Conservation (phyloP, 148 eudicot genomes). For the Nyssa sinensis region DNA sequence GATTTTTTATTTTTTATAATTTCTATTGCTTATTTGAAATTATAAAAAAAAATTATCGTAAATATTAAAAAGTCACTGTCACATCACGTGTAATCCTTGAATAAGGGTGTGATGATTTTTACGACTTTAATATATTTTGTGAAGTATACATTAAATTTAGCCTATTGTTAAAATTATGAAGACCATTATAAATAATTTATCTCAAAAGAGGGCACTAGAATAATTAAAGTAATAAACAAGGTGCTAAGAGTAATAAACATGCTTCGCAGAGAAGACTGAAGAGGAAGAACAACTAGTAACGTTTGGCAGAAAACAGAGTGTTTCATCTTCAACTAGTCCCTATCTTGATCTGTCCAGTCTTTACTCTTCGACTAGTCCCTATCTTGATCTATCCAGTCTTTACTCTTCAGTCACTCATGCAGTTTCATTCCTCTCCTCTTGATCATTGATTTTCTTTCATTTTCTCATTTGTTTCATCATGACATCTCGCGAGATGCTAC, state of each 20-base stretch:
- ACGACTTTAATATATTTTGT: too few species aligned
- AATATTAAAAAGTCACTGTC: too few species aligned
- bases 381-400: neutral
- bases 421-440: neutral
- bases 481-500: constrained; percentile 28
- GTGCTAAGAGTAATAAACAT: too few species aligned
- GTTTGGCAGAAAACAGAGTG: neutral
- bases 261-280: neutral
- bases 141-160: too few species aligned
- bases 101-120: too few species aligned
- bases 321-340: neutral
- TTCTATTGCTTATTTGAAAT: too few species aligned
- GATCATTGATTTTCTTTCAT: neutral
- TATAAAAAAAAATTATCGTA: too few species aligned
- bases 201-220: neutral
- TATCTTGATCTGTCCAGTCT: neutral
- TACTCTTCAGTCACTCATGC: too few species aligned
- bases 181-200: too few species aligned
- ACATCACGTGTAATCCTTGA: too few species aligned
- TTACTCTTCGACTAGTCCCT: neutral
- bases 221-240: neutral
- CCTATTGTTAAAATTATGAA: too few species aligned
- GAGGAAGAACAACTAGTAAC: neutral
- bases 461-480: constrained; percentile 5
- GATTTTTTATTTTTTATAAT: too few species aligned